These are phyloP conservation scores for Candida ascalaphidarum DNA, from an alignment of 805 yeast species.

Conservation along the genomic window DNA sequence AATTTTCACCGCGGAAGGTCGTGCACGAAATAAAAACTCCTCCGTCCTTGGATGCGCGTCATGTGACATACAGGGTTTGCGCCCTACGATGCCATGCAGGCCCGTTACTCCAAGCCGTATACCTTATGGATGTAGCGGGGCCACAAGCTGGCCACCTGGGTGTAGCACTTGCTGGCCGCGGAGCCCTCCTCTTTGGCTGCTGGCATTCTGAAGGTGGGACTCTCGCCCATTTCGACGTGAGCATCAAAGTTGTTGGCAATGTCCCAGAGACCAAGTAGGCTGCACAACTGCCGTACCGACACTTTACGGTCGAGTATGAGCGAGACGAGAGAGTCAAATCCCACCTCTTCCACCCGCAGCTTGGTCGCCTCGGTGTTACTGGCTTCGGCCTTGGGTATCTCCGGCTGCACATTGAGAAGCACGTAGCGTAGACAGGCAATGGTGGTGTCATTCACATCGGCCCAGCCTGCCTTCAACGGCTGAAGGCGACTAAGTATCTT, in stretches of 20 bases:
- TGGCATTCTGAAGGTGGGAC: slow-evolving; percentile 3
- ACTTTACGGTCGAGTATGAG: slow-evolving; percentile 11
- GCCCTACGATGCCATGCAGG: not conserved
- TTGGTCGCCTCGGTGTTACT: slow-evolving; percentile 1
- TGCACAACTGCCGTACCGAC: slow-evolving; percentile 23
- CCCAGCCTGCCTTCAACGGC: not conserved
- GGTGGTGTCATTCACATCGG: slow-evolving; percentile 2
- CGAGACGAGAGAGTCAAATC: slow-evolving; percentile 7
- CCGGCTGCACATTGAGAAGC: slow-evolving; percentile 6
- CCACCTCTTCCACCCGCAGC: slow-evolving; percentile 1
- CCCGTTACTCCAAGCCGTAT: slow-evolving; percentile 22
- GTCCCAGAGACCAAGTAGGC: slow-evolving; percentile 30
- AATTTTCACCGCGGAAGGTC: slow-evolving; percentile 9
- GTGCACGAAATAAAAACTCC: slow-evolving; percentile 5
- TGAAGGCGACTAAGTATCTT: not conserved
- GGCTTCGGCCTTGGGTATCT: slow-evolving; percentile 3
- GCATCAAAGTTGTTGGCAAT: slow-evolving; percentile 10
- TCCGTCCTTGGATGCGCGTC: not conserved
- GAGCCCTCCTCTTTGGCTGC: too few species aligned
- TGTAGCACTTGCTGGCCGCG: too few species aligned
- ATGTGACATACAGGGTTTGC: not conserved
- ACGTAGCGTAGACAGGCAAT: slow-evolving; percentile 6
- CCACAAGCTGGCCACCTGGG: slow-evolving; percentile 16
- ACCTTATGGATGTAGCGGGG: slow-evolving; percentile 18
- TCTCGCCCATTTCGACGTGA: slow-evolving; percentile 1